Percentiles rank a stretch among this genome's conserved stretches.
Evolutionary conservation across 2,329 filamentous ascomycete species (phyloP).

Genomic region (Exophiala sp.): DNA sequence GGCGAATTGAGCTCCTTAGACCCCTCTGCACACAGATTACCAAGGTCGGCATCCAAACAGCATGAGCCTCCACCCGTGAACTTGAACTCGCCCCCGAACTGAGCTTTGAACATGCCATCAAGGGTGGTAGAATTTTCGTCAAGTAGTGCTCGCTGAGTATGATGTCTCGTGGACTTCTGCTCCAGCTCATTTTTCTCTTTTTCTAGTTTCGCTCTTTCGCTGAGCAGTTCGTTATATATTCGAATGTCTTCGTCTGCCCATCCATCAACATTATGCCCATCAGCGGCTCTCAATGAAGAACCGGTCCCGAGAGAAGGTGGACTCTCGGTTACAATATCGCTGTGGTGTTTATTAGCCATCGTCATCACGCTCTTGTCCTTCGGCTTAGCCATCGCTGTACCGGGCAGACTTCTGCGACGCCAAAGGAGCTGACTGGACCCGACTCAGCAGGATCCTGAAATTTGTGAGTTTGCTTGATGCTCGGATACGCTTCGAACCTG

Average conservation of each 20-base stretch:
- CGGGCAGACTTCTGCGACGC: neutral
- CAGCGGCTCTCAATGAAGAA: conserved; percentile 16
- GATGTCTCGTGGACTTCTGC: conserved; percentile 23
- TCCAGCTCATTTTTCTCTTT: conserved; percentile 27
- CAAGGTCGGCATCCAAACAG: conserved; percentile 19
- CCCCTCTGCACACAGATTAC: conserved; percentile 2
- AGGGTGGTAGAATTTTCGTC: conserved; percentile 22
- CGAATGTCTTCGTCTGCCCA: conserved; percentile 27
- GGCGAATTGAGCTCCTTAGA: conserved; percentile 1
- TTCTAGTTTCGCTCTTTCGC: conserved; percentile 25
- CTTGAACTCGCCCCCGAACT: conserved; percentile 25
- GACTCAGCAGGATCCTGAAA: neutral
- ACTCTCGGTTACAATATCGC: conserved; percentile 4
- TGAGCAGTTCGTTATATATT: conserved; percentile 26
- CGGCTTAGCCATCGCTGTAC: conserved; percentile 17
- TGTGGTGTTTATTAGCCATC: conserved; percentile 1
- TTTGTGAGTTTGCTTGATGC: neutral
- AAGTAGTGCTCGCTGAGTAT: conserved; percentile 24
- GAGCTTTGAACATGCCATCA: conserved; percentile 21
- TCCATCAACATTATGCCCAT: conserved; percentile 26
- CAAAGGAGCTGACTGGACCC: neutral
- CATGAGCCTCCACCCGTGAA: conserved; percentile 21
- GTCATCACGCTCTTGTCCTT: conserved; percentile 17
- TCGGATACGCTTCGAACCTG: neutral
- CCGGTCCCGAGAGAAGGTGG: neutral